Evolutionary conservation across 2,329 filamentous ascomycete genomes (phyloP), one percentile per base, ranked within the genome.

Genomic region (Phyllachora maydis): DNA sequence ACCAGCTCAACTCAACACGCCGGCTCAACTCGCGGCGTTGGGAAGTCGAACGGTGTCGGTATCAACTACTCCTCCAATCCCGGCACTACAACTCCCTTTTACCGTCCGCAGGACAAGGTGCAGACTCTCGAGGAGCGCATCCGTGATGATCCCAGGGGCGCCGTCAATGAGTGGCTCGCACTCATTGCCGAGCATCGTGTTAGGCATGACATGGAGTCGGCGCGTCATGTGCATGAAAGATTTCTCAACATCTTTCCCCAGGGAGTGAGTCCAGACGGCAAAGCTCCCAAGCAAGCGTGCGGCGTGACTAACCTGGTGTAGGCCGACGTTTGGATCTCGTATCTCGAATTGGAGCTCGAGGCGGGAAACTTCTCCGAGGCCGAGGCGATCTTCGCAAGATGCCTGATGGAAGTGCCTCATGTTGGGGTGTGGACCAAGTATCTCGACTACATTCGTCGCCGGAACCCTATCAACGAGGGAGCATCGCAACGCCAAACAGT

Each of bases 361-460:
- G 59, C 82, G 28, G 81, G 91, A 37, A 78, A 92, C 32, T 74
- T 88, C 29, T 59, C 62, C 27, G 67, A 68, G 22, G 71, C 90
- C 10, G 85, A 93, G 45, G 60, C 69, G 24, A 71, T 98, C 12
- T 92, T 98, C 45, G 69, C 67, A 32, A 66, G 69, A 35, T 82
- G 76, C 16, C 64, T 98, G 18, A 60, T 81, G 35, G 65, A 65
- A 6, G 72, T 88, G 11, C 73, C 78, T 8, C 78, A 85, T 42
- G 74, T 95, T 18, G 66, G 76, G 30, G 63, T 98, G 11, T 98
- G 83, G 81, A 81, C 76, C 5, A 65, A 82, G 16, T 98, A 98
- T 44, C 67, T 98, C 30, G 82, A 93, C 47, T 93, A 95, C 44
- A 78, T 95, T 31, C 79, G 88, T 25, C 75, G 88, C 22, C 67